Conservation (phyloP, 768 basidiomycete species). For the Strobilomyces confusus region DNA sequence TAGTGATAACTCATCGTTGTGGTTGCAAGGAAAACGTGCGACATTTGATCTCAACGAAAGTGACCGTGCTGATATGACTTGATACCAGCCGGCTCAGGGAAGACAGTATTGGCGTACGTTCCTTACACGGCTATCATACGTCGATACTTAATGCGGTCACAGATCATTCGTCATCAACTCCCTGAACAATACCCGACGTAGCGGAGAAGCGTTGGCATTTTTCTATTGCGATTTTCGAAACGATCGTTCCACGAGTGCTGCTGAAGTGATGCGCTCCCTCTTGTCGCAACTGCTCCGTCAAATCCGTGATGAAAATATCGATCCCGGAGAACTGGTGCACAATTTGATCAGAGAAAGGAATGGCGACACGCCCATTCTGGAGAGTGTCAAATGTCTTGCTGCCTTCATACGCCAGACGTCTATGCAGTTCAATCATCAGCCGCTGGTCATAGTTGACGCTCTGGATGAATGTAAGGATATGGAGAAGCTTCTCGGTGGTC, state of each 20-base stretch:
- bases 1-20: neutral
- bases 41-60: neutral
- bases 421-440: neutral
- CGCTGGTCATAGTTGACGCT: slow-evolving; percentile 17
- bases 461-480: slow-evolving; percentile 20
- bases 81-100: neutral
- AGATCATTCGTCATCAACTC: neutral
- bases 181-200: neutral
- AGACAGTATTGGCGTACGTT: neutral
- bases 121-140: too few species aligned
- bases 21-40: neutral
- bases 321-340: neutral
- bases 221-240: slow-evolving; percentile 26
- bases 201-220: neutral
- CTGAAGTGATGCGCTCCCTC: slow-evolving; percentile 18
- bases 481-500: slow-evolving; percentile 7
- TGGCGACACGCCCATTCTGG: neutral
- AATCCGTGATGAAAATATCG: neutral
- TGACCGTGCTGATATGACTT: neutral
- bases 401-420: neutral
- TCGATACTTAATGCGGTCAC: neutral
- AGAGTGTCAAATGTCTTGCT: neutral
- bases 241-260: slow-evolving; percentile 2
- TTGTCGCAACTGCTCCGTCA: slow-evolving; percentile 10
- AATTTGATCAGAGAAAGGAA: slow-evolving; percentile 3